Base-by-base conservation (phyloP, 1,284 basidiomycete genomes). In the Ustilago nuda region DNA sequence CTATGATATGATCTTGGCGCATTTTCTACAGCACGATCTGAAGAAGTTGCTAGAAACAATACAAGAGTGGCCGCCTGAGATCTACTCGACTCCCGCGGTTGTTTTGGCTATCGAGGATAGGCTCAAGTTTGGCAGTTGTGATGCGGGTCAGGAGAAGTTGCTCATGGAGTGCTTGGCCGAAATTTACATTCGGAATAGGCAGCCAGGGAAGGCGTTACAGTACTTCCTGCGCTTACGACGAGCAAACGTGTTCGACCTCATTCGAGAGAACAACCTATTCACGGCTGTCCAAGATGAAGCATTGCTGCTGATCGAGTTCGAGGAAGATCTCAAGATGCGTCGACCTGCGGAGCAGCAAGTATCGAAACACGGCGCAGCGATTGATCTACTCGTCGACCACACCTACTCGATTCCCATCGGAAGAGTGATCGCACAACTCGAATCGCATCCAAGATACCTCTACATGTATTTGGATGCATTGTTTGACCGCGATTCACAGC, bases 281-380 rank as follows among this genome's bases (percentile, higher is more conserved):
- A 94, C 94, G 23, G 94, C 94, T 50, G 93, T 99, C 1, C 92
- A 94, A 83, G 94, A 98, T 82, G 94, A 97, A 86, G 94, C 93
- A 1, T 87, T 97, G 0, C 88, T 94, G 13, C 90, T 99, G 0
- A 92, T 99, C 32, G 93, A 98, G 82, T 98, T 99, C 74, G 96
- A 99, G 79, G 91, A 94, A 73, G 94, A 96, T 84, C 88, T 95
- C 33, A 90, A 91, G 85, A 90, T 90, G 17, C 59, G 66, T 15
- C 63, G 65, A 11, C 3, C n/a, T 23, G 50, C 19, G 8, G 43
- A 7, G 32, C 30, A 8, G 53, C 33, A 13, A 37, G 23, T 32
- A 12, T 79, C 82, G 12, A 71, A 85, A 57, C 87, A 89, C 64
- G 88, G 89, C 0, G 86, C 92, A 27, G 94, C 95, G 0, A 95